phyloP scores from a whole-genome alignment of 2,329 filamentous ascomycete species.

The Xylariales sp. region DNA sequence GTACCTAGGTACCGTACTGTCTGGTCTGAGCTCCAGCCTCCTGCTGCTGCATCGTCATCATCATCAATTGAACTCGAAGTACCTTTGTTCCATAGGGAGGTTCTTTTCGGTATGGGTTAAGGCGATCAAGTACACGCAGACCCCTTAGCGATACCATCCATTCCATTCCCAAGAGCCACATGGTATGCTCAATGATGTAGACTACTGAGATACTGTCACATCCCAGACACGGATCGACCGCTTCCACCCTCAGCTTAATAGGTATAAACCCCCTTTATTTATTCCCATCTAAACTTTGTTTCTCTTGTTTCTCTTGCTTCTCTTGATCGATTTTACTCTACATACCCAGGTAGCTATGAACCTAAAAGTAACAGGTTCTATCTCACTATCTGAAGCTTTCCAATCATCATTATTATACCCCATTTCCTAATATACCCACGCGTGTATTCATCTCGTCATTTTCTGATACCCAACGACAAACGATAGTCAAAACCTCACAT shows the following conservation, averaged over 20 bases:
- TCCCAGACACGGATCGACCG: not conserved
- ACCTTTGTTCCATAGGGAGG: not conserved
- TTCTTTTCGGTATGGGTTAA: not conserved
- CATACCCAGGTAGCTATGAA: conserved; percentile 1
- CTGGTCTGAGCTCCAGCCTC: too few relatives aligned
- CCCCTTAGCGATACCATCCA: not conserved
- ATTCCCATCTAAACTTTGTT: conserved; percentile 13
- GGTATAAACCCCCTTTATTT: conserved; percentile 16
- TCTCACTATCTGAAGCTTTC: not conserved
- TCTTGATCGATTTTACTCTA: not conserved
- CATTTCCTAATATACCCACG: conserved; percentile 37
- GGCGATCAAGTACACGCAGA: not conserved
- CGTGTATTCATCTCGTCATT: conserved; percentile 26
- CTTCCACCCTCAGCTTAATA: not conserved
- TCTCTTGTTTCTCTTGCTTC: not conserved
- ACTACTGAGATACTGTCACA: too few relatives aligned
- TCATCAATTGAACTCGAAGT: conserved; percentile 18
- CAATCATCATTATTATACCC: conserved; percentile 22
- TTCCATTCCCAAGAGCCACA: not conserved
- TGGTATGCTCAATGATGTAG: conserved; percentile 1
- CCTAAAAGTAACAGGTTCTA: conserved; percentile 4
- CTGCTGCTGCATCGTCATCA: not conserved
- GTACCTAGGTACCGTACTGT: too few relatives aligned
- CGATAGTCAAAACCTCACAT: not conserved
- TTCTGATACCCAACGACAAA: conserved; percentile 37